Conservation (phyloP, 805 yeast genomes). For the Saccharomycopsis synnaedendra region DNA sequence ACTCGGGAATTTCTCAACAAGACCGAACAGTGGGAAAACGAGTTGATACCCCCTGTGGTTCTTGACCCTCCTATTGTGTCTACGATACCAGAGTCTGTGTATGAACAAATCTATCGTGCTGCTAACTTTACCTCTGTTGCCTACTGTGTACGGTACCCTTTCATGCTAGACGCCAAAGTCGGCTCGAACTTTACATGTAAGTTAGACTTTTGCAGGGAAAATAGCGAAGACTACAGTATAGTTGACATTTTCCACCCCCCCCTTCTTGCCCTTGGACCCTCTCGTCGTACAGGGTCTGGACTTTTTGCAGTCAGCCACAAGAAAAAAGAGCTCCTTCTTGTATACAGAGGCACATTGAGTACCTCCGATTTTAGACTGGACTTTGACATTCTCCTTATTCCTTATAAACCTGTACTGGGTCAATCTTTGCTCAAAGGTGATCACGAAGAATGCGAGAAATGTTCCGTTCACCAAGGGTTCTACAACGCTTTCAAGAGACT, state of each 20-base stretch:
- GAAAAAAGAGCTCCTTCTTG: constrained; percentile 32
- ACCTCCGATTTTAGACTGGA: constrained; percentile 54
- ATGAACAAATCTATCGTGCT: constrained; percentile 11
- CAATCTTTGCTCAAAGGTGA: constrained; percentile 17
- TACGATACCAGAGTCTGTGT: not conserved
- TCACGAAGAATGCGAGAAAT: constrained; percentile 31
- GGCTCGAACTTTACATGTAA: constrained; percentile 7
- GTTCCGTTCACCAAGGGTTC: constrained; percentile 60
- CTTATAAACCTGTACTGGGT: constrained; percentile 18
- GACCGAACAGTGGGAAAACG: too few relatives aligned
- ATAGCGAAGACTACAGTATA: constrained; percentile 4
- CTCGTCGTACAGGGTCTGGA: constrained; percentile 34
- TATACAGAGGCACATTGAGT: constrained; percentile 55
- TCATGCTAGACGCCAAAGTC: not conserved
- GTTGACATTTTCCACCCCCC: constrained; percentile 8
- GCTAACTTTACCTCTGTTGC: constrained; percentile 14
- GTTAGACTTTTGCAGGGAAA: constrained; percentile 9
- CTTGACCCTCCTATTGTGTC: too few relatives aligned
- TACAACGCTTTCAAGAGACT: constrained; percentile 28
- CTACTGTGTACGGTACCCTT: constrained; percentile 4
- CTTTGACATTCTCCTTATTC: constrained; percentile 27
- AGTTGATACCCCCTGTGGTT: too few relatives aligned
- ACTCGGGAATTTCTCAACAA: too few relatives aligned
- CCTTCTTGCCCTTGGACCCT: not conserved
- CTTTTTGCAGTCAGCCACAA: constrained; percentile 38